Evolutionary conservation across 495 filamentous ascomycete species (phyloP).

Genomic region (Usnea hakonensis): DNA sequence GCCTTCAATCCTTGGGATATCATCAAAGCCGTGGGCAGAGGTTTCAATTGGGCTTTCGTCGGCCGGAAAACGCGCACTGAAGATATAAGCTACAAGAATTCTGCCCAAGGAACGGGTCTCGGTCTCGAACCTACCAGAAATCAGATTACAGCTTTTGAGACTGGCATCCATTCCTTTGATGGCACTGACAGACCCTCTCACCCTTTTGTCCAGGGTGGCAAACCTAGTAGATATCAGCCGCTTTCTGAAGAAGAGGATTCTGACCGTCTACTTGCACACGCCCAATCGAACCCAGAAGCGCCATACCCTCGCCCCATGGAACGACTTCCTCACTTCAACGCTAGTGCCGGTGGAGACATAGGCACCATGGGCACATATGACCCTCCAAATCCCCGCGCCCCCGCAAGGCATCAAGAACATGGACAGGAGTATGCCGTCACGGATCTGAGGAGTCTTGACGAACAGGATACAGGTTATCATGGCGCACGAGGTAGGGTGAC

Average conservation of each 20-base stretch:
- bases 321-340: conserved; percentile 13
- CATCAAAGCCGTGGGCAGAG: conserved; percentile 66
- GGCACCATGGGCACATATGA: conserved; percentile 15
- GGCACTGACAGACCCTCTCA: neutral
- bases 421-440: neutral
- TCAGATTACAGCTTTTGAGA: conserved; percentile 18
- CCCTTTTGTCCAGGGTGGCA: conserved; percentile 5
- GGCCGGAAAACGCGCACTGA: conserved; percentile 51
- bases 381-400: conserved; percentile 5
- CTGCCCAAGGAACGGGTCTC: conserved; percentile 11
- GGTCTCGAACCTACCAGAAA: conserved; percentile 20
- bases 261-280: conserved; percentile 10
- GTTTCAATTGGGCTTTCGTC: conserved; percentile 73
- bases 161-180: conserved; percentile 10
- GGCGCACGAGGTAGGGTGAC: conserved; percentile 3
- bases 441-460: conserved; percentile 10
- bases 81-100: conserved; percentile 44
- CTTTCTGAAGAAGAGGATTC: conserved; percentile 16
- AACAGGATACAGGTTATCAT: conserved; percentile 18
- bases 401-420: neutral
- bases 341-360: conserved; percentile 5
- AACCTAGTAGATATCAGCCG: conserved; percentile 13
- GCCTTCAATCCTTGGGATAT: conserved; percentile 82
- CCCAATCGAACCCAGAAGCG: conserved; percentile 5
- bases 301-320: conserved; percentile 21